phyloP scores from a whole-genome alignment of 106 monocot genomes.

The Phalaenopsis equestris region DNA sequence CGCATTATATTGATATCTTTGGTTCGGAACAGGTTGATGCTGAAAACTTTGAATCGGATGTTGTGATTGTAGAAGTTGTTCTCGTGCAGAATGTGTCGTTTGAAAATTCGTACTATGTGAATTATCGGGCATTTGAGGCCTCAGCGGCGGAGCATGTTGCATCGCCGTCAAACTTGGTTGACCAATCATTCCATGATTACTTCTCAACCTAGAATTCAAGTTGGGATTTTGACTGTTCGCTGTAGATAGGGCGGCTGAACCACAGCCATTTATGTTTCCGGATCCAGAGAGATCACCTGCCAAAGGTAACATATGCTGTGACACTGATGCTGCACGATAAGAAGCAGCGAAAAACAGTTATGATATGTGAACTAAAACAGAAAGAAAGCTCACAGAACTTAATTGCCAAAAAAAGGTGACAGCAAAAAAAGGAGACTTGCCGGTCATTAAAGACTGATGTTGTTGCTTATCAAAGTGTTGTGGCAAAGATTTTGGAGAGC shows the following conservation, averaged over 20 bases:
- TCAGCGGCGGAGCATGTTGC: conserved; percentile 30
- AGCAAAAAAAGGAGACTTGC: conserved; percentile 25
- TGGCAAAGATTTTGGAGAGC: conserved; percentile 38
- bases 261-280: conserved; percentile 43
- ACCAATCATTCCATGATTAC: conserved; percentile 17
- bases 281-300: conserved; percentile 37
- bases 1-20: conserved; percentile 20
- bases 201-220: conserved; percentile 46
- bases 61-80: conserved; percentile 37
- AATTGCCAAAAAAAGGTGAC: background rate
- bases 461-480: conserved; percentile 49
- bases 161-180: conserved; percentile 42
- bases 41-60: conserved; percentile 49
- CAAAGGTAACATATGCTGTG: conserved; percentile 33
- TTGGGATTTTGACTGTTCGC: conserved; percentile 40
- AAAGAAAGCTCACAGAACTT: background rate
- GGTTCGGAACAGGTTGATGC: conserved; percentile 35
- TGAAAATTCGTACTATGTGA: conserved; percentile 72
- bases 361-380: background rate
- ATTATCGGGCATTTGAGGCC: conserved; percentile 42
- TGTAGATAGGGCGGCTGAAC: conserved; percentile 35
- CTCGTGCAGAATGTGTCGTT: conserved; percentile 28
- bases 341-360: background rate
- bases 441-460: conserved; percentile 41
- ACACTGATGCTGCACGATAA: conserved; percentile 31